These are phyloP conservation scores for Blastomyces silverae DNA, from an alignment of 2,329 filamentous ascomycete species.

Conservation along the genomic window DNA sequence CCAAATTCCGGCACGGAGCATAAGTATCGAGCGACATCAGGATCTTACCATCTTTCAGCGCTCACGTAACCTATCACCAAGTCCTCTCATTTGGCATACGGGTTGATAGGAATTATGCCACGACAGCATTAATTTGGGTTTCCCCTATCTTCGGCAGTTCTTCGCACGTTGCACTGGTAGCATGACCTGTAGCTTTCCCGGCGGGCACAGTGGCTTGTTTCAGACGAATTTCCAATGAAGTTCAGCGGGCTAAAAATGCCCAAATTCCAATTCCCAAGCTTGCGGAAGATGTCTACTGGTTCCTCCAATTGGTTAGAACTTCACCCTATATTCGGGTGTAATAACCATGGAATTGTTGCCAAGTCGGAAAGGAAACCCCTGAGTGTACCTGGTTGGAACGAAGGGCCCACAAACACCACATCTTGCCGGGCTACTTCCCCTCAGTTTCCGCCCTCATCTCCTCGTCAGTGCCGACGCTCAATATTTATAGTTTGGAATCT, in stretches of 20 bases:
- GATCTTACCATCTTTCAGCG: not conserved
- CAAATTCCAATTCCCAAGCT: not conserved
- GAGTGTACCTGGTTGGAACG: not conserved
- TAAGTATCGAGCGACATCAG: not conserved
- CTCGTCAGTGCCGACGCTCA: not conserved
- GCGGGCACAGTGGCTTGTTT: not conserved
- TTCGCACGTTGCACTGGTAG: not conserved
- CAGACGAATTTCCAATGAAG: not conserved
- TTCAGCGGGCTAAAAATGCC: too few species aligned
- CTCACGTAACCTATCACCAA: not conserved
- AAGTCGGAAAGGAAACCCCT: not conserved
- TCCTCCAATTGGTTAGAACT: not conserved
- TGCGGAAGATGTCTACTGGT: not conserved
- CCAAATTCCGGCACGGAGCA: not conserved
- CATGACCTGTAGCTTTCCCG: not conserved
- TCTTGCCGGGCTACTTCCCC: too few species aligned
- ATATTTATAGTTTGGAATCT: not conserved
- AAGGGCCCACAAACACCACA: too few species aligned
- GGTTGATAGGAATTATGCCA: not conserved
- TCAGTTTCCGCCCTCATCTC: not conserved
- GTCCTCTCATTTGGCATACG: not conserved
- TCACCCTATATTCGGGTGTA: not conserved
- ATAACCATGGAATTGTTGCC: not conserved
- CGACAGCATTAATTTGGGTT: not conserved
- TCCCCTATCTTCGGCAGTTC: not conserved